These are phyloP conservation scores for Penicillium ochrochloron DNA, from an alignment of 495 filamentous ascomycete genomes.

Conservation along the genomic window DNA sequence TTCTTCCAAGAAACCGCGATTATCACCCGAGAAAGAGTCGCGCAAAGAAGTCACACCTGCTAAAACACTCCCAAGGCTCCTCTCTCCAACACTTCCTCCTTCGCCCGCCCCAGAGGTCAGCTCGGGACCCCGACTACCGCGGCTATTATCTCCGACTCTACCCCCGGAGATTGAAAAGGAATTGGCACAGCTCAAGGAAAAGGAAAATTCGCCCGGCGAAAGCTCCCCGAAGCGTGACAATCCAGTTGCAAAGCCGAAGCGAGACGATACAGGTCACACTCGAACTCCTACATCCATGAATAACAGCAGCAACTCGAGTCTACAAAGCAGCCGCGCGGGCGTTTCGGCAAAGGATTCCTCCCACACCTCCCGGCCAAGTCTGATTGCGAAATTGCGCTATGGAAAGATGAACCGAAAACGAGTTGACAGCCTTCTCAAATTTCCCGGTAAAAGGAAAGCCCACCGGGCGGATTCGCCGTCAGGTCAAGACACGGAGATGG, in stretches of 20 bases:
- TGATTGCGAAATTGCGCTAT: constrained; percentile 47
- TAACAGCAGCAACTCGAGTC: constrained; percentile 17
- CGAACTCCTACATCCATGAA: constrained; percentile 13
- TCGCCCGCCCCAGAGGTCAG: neutral
- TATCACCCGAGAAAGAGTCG: constrained; percentile 35
- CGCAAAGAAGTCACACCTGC: constrained; percentile 25
- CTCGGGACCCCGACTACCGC: constrained; percentile 18
- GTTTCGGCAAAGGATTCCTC: constrained; percentile 18
- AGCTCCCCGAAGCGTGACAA: constrained; percentile 24
- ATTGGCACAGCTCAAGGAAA: constrained; percentile 41
- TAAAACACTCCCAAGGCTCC: constrained; percentile 25
- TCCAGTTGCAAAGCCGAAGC: constrained; percentile 13
- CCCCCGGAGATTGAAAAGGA: constrained; percentile 56
- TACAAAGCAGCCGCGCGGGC: constrained; percentile 12
- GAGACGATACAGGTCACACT: constrained; percentile 15
- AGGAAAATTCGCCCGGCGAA: constrained; percentile 28
- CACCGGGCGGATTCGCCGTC: constrained; percentile 32
- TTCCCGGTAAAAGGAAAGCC: constrained; percentile 46
- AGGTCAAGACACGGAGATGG: constrained; percentile 30
- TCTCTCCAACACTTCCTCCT: constrained; percentile 12
- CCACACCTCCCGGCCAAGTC: constrained; percentile 18
- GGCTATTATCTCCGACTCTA: constrained; percentile 37
- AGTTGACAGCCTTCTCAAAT: constrained; percentile 51
- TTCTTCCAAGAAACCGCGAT: constrained; percentile 38
- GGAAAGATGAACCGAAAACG: constrained; percentile 47